Conservation (phyloP, 2,329 filamentous ascomycete species). For the Cercospora sojina region DNA sequence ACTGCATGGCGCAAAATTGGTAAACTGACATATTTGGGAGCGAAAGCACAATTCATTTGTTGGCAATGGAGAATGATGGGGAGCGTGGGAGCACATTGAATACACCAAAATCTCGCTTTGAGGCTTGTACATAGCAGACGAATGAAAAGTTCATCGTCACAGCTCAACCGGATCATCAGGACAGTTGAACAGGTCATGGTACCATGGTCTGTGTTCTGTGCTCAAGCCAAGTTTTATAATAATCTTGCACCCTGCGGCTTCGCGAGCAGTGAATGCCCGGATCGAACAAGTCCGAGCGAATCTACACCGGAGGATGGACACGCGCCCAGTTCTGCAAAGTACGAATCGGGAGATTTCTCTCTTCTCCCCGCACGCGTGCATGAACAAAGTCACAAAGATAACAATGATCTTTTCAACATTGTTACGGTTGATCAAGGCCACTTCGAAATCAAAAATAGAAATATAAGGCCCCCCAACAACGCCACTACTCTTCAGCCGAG, state of each 20-base stretch:
- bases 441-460: not conserved
- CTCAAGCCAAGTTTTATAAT: not conserved
- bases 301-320: slow-evolving; percentile 6
- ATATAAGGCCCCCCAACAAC: not conserved
- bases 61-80: not conserved
- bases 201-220: not conserved
- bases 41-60: not conserved
- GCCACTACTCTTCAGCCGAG: not conserved
- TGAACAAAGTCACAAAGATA: not conserved
- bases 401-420: not conserved
- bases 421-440: not conserved
- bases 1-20: not conserved
- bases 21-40: not conserved
- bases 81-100: not conserved
- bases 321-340: not conserved
- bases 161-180: not conserved
- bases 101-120: not conserved
- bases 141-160: not conserved
- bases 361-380: not conserved
- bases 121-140: not conserved
- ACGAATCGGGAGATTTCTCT: not conserved
- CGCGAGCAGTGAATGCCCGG: not conserved
- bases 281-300: not conserved
- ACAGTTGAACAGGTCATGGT: not conserved
- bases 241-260: not conserved